Evolutionary conservation across 441 rosid species (phyloP).

Genomic region (Sinapis alba): DNA sequence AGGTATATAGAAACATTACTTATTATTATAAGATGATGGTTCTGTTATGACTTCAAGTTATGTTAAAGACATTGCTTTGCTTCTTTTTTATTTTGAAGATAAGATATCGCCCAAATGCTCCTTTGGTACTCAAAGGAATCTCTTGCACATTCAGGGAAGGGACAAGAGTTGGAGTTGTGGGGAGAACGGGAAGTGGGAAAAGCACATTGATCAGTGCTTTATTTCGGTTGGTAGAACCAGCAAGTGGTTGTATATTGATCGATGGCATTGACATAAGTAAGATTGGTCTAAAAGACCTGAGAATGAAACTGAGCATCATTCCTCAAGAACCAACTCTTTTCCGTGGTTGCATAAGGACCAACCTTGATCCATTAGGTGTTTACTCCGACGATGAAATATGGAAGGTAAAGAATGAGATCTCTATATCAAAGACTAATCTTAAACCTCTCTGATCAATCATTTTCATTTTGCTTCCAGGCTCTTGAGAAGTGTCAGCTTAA

Average conservation of each 20-base stretch:
- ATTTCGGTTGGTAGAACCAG: constrained; percentile 85
- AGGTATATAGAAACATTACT: constrained; percentile 45
- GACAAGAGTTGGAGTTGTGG: constrained; percentile 80
- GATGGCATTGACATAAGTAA: constrained; percentile 76
- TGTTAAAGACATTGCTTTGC: constrained; percentile 2
- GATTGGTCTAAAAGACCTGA: constrained; percentile 79
- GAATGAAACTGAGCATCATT: constrained; percentile 87
- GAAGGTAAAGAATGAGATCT: constrained; percentile 51
- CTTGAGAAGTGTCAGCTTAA: constrained; percentile 89
- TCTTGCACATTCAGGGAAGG: constrained; percentile 80
- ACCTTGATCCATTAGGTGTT: constrained; percentile 81
- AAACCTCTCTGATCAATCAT: not conserved
- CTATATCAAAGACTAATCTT: not conserved
- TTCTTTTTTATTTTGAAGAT: constrained; percentile 47
- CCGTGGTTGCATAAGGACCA: constrained; percentile 74
- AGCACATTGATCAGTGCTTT: constrained; percentile 85
- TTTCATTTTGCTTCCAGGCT: constrained; percentile 55
- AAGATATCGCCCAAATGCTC: constrained; percentile 75
- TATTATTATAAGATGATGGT: not conserved
- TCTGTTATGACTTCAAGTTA: not conserved
- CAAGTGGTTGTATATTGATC: constrained; percentile 64
- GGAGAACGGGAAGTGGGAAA: constrained; percentile 92
- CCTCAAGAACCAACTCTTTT: constrained; percentile 94
- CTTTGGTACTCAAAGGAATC: constrained; percentile 84
- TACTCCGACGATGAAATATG: constrained; percentile 76